Base-by-base conservation (phyloP, 2,329 filamentous ascomycete genomes). In the Lasiodiplodia sp. region DNA sequence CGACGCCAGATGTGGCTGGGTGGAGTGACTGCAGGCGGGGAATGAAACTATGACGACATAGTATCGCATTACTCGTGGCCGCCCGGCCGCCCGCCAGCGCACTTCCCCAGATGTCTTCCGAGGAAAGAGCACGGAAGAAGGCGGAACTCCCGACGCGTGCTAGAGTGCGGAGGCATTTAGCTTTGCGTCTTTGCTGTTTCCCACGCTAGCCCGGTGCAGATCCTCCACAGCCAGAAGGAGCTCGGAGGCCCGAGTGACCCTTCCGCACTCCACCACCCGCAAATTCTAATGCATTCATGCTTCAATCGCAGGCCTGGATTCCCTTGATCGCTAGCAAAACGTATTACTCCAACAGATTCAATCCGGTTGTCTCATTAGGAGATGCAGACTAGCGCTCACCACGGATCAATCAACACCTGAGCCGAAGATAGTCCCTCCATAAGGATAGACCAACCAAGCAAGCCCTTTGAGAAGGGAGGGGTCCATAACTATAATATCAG, bases 191-290 rank as follows among this genome's bases (percentile, higher is more conserved):
- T 53, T 31, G 23, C 51, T 58, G 56, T 37, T 34, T 56, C 31
- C 28, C n/a, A 28, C 31, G 12, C 31, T 57, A 57, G 55, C 31
- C 34, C 18, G 56, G 37, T 37, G 55, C 56, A 58, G 56, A 58
- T 58, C 56, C 56, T 58, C 56, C 56, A 58, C 56, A 58, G 10
- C 18, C 31, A 18, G 31, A n/a, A 7, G 16, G 56, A 58, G 56
- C 56, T 58, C 34, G 56, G 56, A 37, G 56, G 31, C 56, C 37
- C 16, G 34, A 18, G n/a, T 12, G 56, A 40, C n/a, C 56, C 37
- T 37, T 38, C 56, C 56, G n/a, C 34, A 14, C 4, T n/a, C 55
- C 31, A 34, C 28, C 28, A 37, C 4, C 28, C 23, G 18, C 28
- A n/a, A 37, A 10, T 16, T 16, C 51, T 7, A 14, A 18, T 28